A percentile compares a stretch with the other conserved stretches of the same genome.
phyloP scores from a whole-genome alignment of 2,329 filamentous ascomycete genomes.

The Cryphonectria radicalis region DNA sequence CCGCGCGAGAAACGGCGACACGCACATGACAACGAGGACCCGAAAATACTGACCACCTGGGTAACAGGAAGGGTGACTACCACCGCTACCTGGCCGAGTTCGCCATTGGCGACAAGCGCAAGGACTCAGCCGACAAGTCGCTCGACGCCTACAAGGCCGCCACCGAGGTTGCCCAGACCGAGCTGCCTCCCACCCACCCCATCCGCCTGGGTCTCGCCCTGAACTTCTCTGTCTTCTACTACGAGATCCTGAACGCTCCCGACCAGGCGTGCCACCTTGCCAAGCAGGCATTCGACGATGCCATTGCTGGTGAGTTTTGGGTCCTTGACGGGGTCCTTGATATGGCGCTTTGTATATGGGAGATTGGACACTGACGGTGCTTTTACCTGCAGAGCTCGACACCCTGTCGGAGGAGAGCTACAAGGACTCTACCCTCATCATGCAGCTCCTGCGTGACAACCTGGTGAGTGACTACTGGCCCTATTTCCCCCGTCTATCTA shows the following conservation, averaged over 20 bases:
- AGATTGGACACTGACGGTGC: constrained; percentile 20
- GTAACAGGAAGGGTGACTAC: constrained; percentile 94
- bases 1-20: neutral
- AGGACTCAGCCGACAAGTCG: constrained; percentile 90
- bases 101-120: constrained; percentile 91
- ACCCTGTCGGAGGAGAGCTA: constrained; percentile 98
- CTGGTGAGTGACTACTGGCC: constrained; percentile 61
- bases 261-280: constrained; percentile 98
- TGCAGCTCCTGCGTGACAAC: constrained; percentile 98
- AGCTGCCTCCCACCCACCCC: constrained; percentile 88
- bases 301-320: constrained; percentile 70
- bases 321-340: neutral
- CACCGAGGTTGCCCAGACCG: constrained; percentile 86
- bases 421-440: constrained; percentile 98
- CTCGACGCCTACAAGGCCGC: constrained; percentile 96
- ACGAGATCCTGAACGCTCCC: constrained; percentile 98
- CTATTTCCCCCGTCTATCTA: neutral
- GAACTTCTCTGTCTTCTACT: constrained; percentile 99
- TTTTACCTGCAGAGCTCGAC: constrained; percentile 73
- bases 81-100: constrained; percentile 99
- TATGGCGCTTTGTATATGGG: neutral
- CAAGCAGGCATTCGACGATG: constrained; percentile 95
- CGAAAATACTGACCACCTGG: constrained; percentile 32
- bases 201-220: constrained; percentile 90
- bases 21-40: neutral